Percentiles rank a stretch among this genome's conserved stretches.
These are phyloP conservation scores for Umbelopsis sp. DNA, from an alignment of 192 early-diverging fungal species.

Conservation along the genomic window DNA sequence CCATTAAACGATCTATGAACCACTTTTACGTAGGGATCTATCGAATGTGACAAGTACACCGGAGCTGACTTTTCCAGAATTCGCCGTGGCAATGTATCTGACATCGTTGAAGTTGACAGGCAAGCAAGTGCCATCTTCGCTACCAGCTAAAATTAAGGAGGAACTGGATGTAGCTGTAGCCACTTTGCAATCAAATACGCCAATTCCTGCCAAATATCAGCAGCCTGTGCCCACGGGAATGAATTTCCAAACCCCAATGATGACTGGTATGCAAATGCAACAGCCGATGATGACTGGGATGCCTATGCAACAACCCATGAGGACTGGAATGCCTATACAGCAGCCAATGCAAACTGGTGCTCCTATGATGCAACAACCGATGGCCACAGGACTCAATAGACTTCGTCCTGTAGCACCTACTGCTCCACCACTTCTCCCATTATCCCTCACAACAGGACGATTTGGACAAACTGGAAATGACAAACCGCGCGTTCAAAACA, in stretches of 20 bases:
- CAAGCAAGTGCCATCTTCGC: slow-evolving; percentile 49
- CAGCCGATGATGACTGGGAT: slow-evolving; percentile 22
- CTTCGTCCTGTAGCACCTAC: slow-evolving; percentile 4
- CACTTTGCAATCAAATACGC: slow-evolving; percentile 21
- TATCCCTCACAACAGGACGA: neutral
- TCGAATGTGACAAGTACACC: slow-evolving; percentile 52
- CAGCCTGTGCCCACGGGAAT: slow-evolving; percentile 13
- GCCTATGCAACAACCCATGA: slow-evolving; percentile 13
- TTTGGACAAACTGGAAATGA: slow-evolving; percentile 15
- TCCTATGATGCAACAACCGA: neutral
- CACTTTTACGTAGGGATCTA: slow-evolving; percentile 48
- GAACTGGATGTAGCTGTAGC: slow-evolving; percentile 43
- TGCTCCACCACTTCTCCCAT: neutral
- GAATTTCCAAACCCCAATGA: slow-evolving; percentile 14
- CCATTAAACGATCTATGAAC: neutral
- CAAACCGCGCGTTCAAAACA: slow-evolving; percentile 31
- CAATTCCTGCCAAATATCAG: neutral
- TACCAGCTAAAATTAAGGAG: slow-evolving; percentile 51
- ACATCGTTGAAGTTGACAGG: slow-evolving; percentile 58
- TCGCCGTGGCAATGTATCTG: slow-evolving; percentile 68
- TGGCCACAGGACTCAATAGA: slow-evolving; percentile 8
- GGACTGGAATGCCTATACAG: slow-evolving; percentile 24
- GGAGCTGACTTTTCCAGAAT: slow-evolving; percentile 61
- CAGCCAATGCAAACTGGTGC: slow-evolving; percentile 20
- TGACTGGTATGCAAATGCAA: slow-evolving; percentile 18